Base-by-base conservation (phyloP, 176 grass and related monocot genomes). In the Zoysia japonica region DNA sequence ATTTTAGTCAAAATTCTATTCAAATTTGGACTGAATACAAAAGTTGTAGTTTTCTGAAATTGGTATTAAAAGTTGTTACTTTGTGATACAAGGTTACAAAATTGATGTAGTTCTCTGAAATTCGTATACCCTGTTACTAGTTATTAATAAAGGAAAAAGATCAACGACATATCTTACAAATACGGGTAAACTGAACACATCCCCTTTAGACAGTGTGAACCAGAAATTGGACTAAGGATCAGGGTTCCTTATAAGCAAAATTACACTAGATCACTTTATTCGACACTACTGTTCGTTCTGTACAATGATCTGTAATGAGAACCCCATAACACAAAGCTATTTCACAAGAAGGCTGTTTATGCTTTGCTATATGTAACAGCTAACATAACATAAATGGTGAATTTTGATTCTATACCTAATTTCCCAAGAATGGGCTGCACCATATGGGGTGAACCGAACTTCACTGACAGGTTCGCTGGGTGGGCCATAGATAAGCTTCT, bases 341-440 rank as follows among this genome's bases (percentile, higher is more conserved):
- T 68, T 79, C 20, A 37, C 28, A 46, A 53, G 16, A 76, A 20
- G 16, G 68, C 73, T 74, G 83, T 82, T 82, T 78, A 85, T 82
- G 78, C 68, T 89, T 89, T 67, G 87, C 87, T 74, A 82, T 77
- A 67, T 84, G 85, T 74, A 76, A 91, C 47, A 85, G 85, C 89
- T 81, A 88, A 70, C 89, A 85, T 78, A 77, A 57, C 89, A 78
- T 85, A 82, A 85, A 91, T 88, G 82, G 61, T 16, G 53, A 78
- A 82, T 74, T 28, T 52, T 66, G 47, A 78, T 77, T 69, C 78
- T 84, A 75, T 84, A 80, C 39, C 78, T 82, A 89, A 78, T 73
- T 47, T 72, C 67, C 67, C 73, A 86, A 69, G 74, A 80, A 76
- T 77, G 41, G 48, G 65, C 55, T 65, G 65, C 76, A 80, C 70